Evolutionary conservation across 2,329 filamentous ascomycete genomes (phyloP), one percentile per base, ranked within the genome.

Genomic region (Alternaria consortialis): DNA sequence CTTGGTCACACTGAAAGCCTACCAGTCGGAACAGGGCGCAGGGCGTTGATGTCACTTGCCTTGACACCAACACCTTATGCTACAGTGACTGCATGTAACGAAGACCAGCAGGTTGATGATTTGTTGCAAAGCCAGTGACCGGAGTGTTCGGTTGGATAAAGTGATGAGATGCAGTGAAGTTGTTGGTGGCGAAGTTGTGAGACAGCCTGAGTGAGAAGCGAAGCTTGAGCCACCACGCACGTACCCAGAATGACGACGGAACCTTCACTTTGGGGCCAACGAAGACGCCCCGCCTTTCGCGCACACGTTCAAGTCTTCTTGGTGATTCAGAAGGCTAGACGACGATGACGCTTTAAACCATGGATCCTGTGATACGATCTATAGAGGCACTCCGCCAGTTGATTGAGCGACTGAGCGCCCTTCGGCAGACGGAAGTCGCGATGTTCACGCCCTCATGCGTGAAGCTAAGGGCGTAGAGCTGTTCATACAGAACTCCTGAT

Each of bases 161-260:
- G 40, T 53, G 47, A 44, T 44, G 48, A 29, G 34, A 20, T 23
- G 48, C 34, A 46, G 47, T 37, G 54, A 43, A 20, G 36, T 48
- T 32, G 48, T 29, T 44, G 43, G 17, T 37, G 29, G 46, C 31
- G 17, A 36, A 17, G 17, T 47, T 63, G 60, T 63, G 60, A 63
- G 47, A 63, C 60, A 53, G 31, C 25, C 23, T 11, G 51, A 53
- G 60, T 60, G 52, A 32, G 52, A 54, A 56, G 53, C 23, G 34
- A n/a, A 42, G 32, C 50, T 39, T 27, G 27, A 59, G 44, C 34
- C 44, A 44, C 31, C n/a, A 39, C 17, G 44, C 43, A 56, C 37
- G 42, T 23, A 39, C 48, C 23, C 34, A 13, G 20, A 12, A 52
- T 39, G 23, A 36, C 32, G 48, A 39, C 31, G 47, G 20, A 39